Percentiles rank a stretch among this genome's conserved stretches.
Conservation (phyloP, 805 yeast genomes). For the Ascoidea asiatica region DNA sequence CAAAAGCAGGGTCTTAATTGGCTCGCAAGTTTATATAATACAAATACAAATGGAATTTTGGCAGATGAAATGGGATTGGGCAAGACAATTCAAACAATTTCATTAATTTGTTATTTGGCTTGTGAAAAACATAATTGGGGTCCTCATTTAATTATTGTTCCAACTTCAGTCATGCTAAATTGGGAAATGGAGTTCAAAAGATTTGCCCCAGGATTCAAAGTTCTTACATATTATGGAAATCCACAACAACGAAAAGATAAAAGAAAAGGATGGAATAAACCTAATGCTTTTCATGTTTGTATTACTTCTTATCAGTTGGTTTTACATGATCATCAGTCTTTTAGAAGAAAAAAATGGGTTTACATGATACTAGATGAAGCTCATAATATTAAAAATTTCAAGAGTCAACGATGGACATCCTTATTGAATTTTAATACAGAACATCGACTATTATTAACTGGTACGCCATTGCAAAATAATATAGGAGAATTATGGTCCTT, state of each 20-base stretch:
- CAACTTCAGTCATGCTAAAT: conserved; percentile 91
- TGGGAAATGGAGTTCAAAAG: conserved; percentile 99
- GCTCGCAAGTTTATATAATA: conserved; percentile 88
- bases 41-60: conserved; percentile 86
- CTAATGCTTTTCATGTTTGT: conserved; percentile 91
- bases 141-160: conserved; percentile 92
- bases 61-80: conserved; percentile 99
- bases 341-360: conserved; percentile 86
- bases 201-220: conserved; percentile 96
- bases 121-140: conserved; percentile 96
- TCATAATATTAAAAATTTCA: conserved; percentile 90
- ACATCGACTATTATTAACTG: conserved; percentile 77
- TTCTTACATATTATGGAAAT: conserved; percentile 88
- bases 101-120: conserved; percentile 76
- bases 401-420: conserved; percentile 97
- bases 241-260: conserved; percentile 95
- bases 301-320: conserved; percentile 95
- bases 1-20: conserved; percentile 96
- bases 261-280: conserved; percentile 95
- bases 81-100: conserved; percentile 91
- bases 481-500: conserved; percentile 94
- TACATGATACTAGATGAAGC: conserved; percentile 98
- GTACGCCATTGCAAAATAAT: conserved; percentile 95
- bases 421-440: conserved; percentile 86
- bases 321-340: conserved; percentile 93